These are phyloP conservation scores for Zelonia costaricensis DNA, from an alignment of 208 protist genomes.

Conservation along the genomic window DNA sequence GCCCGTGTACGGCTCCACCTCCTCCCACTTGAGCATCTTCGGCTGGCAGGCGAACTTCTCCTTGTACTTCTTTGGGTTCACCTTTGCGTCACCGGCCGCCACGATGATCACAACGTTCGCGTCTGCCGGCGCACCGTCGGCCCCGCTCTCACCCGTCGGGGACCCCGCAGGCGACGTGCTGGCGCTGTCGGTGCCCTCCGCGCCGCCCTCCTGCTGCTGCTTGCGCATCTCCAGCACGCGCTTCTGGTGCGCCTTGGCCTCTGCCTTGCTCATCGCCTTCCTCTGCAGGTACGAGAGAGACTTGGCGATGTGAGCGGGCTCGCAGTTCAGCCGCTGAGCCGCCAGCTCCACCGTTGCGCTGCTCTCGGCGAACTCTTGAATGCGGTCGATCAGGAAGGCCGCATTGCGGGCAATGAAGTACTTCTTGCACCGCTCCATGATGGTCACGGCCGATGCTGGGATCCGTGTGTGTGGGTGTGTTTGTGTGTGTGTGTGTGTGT, in stretches of 20 bases:
- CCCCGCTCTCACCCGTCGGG: conserved; percentile 1
- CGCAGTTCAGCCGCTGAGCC: conserved; percentile 44
- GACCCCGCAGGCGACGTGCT: background rate
- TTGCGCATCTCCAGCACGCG: conserved; percentile 6
- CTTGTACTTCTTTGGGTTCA: conserved; percentile 54
- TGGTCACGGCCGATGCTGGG: background rate
- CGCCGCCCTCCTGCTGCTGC: conserved; percentile 7
- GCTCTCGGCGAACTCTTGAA: conserved; percentile 46
- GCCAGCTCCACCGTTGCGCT: conserved; percentile 59
- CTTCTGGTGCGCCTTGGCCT: conserved; percentile 31
- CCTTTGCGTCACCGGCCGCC: conserved; percentile 48
- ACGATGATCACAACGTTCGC: conserved; percentile 42
- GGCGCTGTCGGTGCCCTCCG: conserved; percentile 12
- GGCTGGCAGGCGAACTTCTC: conserved; percentile 40
- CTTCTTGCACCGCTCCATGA: conserved; percentile 40
- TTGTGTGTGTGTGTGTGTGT: background rate
- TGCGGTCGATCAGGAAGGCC: conserved; percentile 38
- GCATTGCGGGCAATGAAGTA: conserved; percentile 35
- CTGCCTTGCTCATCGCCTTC: conserved; percentile 29
- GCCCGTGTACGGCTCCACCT: conserved; percentile 50
- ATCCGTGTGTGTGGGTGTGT: background rate
- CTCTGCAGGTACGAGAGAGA: conserved; percentile 43
- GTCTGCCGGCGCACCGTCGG: conserved; percentile 1
- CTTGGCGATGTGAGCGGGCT: conserved; percentile 61
- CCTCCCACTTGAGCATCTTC: conserved; percentile 55